Base-by-base conservation (phyloP, 371 early-diverging fungal species). In the Mortierella polycephala region DNA sequence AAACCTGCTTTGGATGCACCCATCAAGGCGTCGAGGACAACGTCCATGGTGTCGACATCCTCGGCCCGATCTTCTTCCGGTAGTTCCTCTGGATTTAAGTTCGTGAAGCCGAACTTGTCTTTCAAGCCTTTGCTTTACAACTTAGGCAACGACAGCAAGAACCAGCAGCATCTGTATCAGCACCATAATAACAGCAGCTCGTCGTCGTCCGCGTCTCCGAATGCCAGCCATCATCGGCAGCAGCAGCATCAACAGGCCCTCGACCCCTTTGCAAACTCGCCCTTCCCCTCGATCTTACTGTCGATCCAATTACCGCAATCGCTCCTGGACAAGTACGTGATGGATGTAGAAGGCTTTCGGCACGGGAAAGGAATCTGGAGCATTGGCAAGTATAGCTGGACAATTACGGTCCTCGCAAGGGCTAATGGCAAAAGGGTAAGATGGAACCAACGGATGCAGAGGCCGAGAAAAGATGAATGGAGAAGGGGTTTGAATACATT, bases 21-120 rank as follows among this genome's bases (percentile, higher is more conserved):
- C n/a, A 42, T 49, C 12, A 71, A 68, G 44, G 16, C 62, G 6
- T 69, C 72, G 6, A 64, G 79, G 39, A 57, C 69, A 10, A 69
- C 73, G 1, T 77, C 79, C 12, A 61, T 68, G 16, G 62, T 71
- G 16, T 76, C 77, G 4, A 56, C 64, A 18, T 60, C 65, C 50
- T 77, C 79, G 72, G 79, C 65, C 72, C 79, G 79, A 64, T 76
- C 77, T 68, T 77, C 79, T 68, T 72, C 79, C 72, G 79, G 72
- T 5, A 72, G 64, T 30, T 30, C 30, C 54, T 63, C 67, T 46
- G 69, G 72, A 64, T 77, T 77, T 62, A 77, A 65, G 50, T 77
- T 77, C 65, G 18, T 66, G n/a, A 74, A 74, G 60, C 73, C 73
- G 30, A 73, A 63, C 67, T 40, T 73, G 55, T 64, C 73, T 10